These are phyloP conservation scores for Rutidosis leptorrhynchoides DNA, from an alignment of 129 eudicot species.

Conservation along the genomic window DNA sequence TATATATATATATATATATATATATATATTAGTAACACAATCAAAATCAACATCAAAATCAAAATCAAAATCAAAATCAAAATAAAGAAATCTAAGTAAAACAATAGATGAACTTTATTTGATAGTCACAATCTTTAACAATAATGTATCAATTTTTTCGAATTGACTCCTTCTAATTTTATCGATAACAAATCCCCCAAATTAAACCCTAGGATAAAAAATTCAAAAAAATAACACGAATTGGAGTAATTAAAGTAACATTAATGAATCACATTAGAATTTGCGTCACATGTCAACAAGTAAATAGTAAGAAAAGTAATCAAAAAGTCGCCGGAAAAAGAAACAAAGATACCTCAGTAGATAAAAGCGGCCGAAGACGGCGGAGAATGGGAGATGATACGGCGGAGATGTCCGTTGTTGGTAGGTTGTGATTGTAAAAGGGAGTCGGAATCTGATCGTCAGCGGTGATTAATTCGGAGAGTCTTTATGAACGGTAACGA, in stretches of 20 bases:
- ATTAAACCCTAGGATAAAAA: conserved; percentile 12
- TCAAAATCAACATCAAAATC: conserved; percentile 1
- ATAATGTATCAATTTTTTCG: neutral
- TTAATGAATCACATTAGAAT: neutral
- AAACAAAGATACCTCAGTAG: neutral
- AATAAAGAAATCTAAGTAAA: neutral
- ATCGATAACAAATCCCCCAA: neutral
- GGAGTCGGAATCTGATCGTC: neutral
- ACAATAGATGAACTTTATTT: neutral
- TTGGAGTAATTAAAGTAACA: neutral
- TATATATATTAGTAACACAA: neutral
- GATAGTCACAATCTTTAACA: neutral
- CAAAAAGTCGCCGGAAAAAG: neutral
- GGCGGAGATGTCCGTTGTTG: neutral
- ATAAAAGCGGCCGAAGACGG: neutral
- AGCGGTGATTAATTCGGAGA: neutral
- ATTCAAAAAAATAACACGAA: neutral
- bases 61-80: neutral
- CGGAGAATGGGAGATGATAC: neutral
- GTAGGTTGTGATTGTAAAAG: neutral
- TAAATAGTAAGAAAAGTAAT: neutral
- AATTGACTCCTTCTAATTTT: neutral
- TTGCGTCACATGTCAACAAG: no score
- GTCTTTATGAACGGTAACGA: neutral
- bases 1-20: neutral